Percentiles rank a stretch among this genome's conserved stretches.
These are phyloP conservation scores for Pyrenophora tritici-repentis DNA, from an alignment of 2,329 filamentous ascomycete genomes.

Conservation along the genomic window DNA sequence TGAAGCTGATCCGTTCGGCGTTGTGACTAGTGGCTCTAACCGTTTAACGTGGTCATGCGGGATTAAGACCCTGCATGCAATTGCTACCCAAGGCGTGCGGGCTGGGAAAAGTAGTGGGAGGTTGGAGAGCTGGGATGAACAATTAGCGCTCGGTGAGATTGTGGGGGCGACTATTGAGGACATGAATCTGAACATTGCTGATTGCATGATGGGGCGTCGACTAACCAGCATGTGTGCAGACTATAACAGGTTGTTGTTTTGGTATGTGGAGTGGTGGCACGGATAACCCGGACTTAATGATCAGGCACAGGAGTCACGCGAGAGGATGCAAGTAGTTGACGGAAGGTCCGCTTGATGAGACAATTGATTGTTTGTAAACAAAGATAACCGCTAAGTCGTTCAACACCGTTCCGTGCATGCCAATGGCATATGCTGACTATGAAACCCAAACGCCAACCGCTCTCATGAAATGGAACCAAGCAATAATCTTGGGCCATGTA, in stretches of 20 bases:
- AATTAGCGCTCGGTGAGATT: background rate
- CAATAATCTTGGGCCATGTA: slow-evolving; percentile 5
- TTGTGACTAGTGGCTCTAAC: background rate
- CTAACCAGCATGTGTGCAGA: background rate
- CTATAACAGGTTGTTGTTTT: background rate
- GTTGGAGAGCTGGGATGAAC: background rate
- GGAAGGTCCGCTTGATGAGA: slow-evolving; percentile 1
- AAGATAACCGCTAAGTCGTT: slow-evolving; percentile 8
- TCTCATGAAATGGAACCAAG: background rate
- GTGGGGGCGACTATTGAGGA: background rate
- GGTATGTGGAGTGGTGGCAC: background rate
- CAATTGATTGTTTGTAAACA: slow-evolving; percentile 4
- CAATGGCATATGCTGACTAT: slow-evolving; percentile 6
- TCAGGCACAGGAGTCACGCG: background rate
- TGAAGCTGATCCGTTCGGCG: background rate
- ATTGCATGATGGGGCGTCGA: background rate
- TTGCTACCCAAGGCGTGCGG: slow-evolving; percentile 1
- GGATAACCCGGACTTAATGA: background rate
- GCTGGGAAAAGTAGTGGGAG: background rate
- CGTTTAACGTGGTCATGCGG: slow-evolving; percentile 7
- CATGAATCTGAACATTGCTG: background rate
- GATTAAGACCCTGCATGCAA: background rate
- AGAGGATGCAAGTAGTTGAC: background rate
- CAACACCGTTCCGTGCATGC: slow-evolving; percentile 6
- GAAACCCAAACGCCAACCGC: slow-evolving; percentile 9